These are phyloP conservation scores for Sporothrix mexicana DNA, from an alignment of 2,329 filamentous ascomycete genomes.

Conservation along the genomic window DNA sequence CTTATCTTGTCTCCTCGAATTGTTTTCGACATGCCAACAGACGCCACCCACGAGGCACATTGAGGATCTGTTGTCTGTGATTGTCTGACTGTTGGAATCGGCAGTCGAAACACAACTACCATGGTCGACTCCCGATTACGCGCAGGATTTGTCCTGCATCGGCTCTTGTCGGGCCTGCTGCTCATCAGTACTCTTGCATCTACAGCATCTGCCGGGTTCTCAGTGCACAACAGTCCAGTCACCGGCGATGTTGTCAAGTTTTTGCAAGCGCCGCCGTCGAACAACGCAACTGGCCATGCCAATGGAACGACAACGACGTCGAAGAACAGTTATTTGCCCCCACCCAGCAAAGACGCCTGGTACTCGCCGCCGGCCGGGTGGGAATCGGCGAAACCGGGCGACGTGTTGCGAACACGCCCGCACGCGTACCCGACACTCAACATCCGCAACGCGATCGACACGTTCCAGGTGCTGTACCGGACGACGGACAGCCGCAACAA, in stretches of 20 bases:
- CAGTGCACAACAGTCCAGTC: slow-evolving; percentile 1
- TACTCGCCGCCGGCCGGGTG: slow-evolving; percentile 36
- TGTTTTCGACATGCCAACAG: not conserved
- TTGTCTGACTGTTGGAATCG: slow-evolving; percentile 6
- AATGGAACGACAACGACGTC: not conserved
- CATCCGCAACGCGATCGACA: slow-evolving; percentile 36
- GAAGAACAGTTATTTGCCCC: slow-evolving; percentile 31
- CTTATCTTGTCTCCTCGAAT: not conserved
- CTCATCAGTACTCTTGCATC: not conserved
- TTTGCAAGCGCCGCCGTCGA: not conserved
- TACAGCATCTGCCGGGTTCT: not conserved
- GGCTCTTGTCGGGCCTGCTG: not conserved
- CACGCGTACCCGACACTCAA: slow-evolving; percentile 37
- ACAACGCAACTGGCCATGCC: not conserved
- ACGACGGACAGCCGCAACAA: slow-evolving; percentile 45
- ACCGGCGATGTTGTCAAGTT: slow-evolving; percentile 1
- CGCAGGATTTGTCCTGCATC: not conserved
- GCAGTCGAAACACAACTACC: not conserved
- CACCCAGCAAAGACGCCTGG: slow-evolving; percentile 37
- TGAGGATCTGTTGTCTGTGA: not conserved
- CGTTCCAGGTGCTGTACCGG: slow-evolving; percentile 45
- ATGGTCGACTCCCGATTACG: not conserved
- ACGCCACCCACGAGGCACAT: not conserved
- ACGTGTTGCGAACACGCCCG: slow-evolving; percentile 32
- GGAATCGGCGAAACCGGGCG: slow-evolving; percentile 34